Evolutionary conservation across 345 rosid species (phyloP).

Genomic region (Hibiscus tridactylites): DNA sequence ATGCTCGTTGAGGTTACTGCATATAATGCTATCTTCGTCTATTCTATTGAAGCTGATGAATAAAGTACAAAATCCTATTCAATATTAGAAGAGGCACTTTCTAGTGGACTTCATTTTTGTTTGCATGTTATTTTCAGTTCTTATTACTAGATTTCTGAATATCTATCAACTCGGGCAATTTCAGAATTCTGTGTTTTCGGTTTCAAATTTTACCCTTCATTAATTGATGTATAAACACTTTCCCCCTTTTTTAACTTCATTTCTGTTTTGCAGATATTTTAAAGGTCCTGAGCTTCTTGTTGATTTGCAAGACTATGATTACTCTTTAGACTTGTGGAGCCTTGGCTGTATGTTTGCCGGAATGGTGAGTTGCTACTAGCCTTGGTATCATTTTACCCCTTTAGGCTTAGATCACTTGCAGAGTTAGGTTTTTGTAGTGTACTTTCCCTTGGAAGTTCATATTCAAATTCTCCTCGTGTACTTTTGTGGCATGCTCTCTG

Average conservation of each 20-base stretch:
- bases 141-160: neutral
- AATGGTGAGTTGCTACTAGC: conserved; percentile 48
- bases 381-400: neutral
- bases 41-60: neutral
- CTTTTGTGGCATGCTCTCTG: no score
- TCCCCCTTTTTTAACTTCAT: neutral
- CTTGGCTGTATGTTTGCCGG: conserved; percentile 99
- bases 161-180: neutral
- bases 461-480: neutral
- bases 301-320: conserved; percentile 96
- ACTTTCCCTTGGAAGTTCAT: neutral
- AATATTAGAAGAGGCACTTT: neutral
- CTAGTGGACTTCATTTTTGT: neutral
- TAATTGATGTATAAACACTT: neutral
- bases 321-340: conserved; percentile 96
- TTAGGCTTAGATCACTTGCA: neutral
- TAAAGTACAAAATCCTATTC: neutral
- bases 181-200: neutral
- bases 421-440: neutral
- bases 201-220: neutral
- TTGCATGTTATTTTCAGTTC: neutral
- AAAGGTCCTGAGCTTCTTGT: conserved; percentile 99
- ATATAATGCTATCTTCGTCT: neutral
- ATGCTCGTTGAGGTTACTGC: neutral
- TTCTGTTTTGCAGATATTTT: conserved; percentile 56